Evolutionary conservation across 257 asterid species (phyloP).

Genomic region (Capsicum chinense): DNA sequence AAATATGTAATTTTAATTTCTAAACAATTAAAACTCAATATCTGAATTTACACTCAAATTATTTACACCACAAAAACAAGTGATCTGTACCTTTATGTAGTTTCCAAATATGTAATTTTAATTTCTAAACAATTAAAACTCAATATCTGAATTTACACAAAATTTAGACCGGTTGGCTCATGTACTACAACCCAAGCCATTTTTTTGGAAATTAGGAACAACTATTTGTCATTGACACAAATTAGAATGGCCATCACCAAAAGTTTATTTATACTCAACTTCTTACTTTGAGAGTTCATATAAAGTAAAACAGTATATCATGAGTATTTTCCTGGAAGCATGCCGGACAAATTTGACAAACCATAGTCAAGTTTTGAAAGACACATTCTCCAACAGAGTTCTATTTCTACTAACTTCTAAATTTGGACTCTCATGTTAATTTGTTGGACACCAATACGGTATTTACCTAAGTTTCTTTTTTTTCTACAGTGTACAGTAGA

Average conservation of each 20-base stretch:
- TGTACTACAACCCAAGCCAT: background rate
- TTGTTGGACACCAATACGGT: background rate
- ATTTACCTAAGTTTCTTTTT: background rate
- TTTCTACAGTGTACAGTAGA: background rate
- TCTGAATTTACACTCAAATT: background rate
- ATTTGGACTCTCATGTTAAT: background rate
- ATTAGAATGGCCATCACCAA: background rate
- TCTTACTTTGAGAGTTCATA: conserved; percentile 11
- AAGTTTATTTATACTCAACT: background rate
- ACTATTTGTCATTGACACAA: background rate
- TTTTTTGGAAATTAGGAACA: background rate
- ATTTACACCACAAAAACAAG: no score
- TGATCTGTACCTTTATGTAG: background rate
- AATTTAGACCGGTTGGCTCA: background rate
- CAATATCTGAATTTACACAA: background rate
- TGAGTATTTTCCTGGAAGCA: conserved; percentile 6
- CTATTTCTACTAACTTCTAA: background rate
- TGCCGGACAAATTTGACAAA: background rate
- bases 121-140: background rate
- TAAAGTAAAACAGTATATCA: background rate
- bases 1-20: background rate
- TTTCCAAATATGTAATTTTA: background rate
- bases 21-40: background rate
- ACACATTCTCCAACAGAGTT: background rate
- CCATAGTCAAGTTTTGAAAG: background rate